Evolutionary conservation across 2,329 filamentous ascomycete species (phyloP), one percentile per base, ranked within the genome.

Genomic region (Ceratocystis albifundus): DNA sequence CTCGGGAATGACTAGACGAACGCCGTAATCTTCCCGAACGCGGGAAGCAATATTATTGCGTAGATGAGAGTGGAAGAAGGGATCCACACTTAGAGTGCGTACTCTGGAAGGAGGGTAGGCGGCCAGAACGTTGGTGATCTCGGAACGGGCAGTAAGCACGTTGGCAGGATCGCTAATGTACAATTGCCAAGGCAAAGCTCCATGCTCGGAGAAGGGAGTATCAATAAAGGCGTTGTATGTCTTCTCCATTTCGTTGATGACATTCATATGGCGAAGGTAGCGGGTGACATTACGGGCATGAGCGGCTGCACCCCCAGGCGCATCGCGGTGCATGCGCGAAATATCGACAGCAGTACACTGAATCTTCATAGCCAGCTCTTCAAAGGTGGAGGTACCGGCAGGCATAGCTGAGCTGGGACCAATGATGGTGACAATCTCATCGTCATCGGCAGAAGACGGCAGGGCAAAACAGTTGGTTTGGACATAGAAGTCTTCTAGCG

Each of bases 381-480:
- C 90, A 61, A 92, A 89, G 74, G 86, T 88, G 73, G 96, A 88
- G 61, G 91, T 79, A 72, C 88, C 94, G 69, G 80, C 80, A 69
- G 88, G 81, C 66, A 97, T 84, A 71, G 84, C 84, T 69, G 88
- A 84, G 6, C 85, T 77, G 20, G 88, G 90, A 2, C 94, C 94
- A 69, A 96, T 85, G 69, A 99, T 84, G 36, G 90, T 93, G 61
- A 97, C 83, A 53, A 85, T 85, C 72, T 96, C 90, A 61, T 90
- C 89, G 67, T 94, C 89, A 65, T 89, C 85, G 28, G 87, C 84
- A 30, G 81, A 81, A 6, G 90, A 93, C 59, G 97, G 77, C 67
- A 97, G 83, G 68, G 97, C 87, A 55, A 88, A 84, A 76, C 94
- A 99, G 69, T 93, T 93, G 67, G 94, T 97, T 72, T 96, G 85